Conservation (phyloP, 2,329 filamentous ascomycete species). For the Neofusicoccum sp. region DNA sequence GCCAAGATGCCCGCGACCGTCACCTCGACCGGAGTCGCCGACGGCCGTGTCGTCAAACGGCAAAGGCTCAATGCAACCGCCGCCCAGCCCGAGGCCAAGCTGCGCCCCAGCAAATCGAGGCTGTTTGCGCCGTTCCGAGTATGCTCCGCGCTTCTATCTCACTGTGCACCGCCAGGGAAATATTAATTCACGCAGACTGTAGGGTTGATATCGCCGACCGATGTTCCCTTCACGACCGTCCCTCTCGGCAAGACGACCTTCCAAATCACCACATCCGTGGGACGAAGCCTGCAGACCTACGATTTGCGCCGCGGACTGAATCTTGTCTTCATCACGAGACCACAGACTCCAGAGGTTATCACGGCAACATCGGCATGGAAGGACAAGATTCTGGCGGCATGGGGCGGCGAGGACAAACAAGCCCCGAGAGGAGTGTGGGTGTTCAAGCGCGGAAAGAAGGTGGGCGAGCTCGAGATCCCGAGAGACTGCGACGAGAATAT, state of each 20-base stretch:
- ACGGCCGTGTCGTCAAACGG: slow-evolving; percentile 67
- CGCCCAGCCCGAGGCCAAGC: slow-evolving; percentile 29
- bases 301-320: slow-evolving; percentile 87
- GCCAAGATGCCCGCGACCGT: slow-evolving; percentile 22
- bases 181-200: slow-evolving; percentile 63
- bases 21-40: slow-evolving; percentile 42
- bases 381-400: slow-evolving; percentile 83
- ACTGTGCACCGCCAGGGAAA: not conserved
- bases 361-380: slow-evolving; percentile 88
- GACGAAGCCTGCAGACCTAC: slow-evolving; percentile 89
- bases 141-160: slow-evolving; percentile 37
- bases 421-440: slow-evolving; percentile 75
- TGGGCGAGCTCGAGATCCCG: slow-evolving; percentile 71
- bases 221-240: slow-evolving; percentile 84
- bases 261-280: slow-evolving; percentile 94
- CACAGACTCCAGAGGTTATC: slow-evolving; percentile 81
- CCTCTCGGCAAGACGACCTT: slow-evolving; percentile 92
- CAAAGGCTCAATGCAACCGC: slow-evolving; percentile 57
- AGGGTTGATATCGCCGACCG: slow-evolving; percentile 86
- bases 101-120: slow-evolving; percentile 54
- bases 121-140: slow-evolving; percentile 94
- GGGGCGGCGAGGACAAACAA: slow-evolving; percentile 62
- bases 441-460: slow-evolving; percentile 85
- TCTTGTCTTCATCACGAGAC: slow-evolving; percentile 87
- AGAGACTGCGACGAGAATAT: slow-evolving; percentile 67